phyloP scores from a whole-genome alignment of 345 rosid species.

The Eucalyptus brandiana region DNA sequence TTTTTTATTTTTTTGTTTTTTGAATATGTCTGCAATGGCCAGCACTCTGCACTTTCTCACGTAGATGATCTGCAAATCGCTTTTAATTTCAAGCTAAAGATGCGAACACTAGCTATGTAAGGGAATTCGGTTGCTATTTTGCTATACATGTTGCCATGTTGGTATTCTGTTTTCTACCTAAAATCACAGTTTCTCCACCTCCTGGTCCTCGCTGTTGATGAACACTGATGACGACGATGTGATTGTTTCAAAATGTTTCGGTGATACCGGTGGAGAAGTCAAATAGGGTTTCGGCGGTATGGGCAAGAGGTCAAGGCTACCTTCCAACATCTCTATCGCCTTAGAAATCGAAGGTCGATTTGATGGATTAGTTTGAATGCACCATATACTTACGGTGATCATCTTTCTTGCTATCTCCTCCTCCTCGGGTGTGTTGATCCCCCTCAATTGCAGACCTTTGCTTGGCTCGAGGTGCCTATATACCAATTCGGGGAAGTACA shows the following conservation, averaged over 20 bases:
- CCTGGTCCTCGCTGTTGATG: not conserved
- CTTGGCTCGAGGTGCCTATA: not conserved
- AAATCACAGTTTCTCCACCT: not conserved
- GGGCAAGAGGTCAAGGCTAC: not conserved
- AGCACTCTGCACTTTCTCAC: not conserved
- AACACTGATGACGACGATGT: not conserved
- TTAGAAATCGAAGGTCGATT: not conserved
- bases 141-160: not conserved
- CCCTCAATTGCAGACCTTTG: not conserved
- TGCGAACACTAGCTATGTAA: not conserved
- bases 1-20: no score
- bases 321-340: not conserved
- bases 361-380: conserved; percentile 14
- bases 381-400: not conserved
- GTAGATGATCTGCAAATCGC: not conserved
- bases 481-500: not conserved
- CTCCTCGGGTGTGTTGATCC: not conserved
- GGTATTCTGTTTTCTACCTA: not conserved
- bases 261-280: not conserved
- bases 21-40: not conserved
- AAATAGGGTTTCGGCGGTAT: not conserved
- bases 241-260: not conserved
- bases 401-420: not conserved
- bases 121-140: not conserved
- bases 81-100: not conserved